Evolutionary conservation across 768 basidiomycete genomes (phyloP).

Genomic region (Pholiota molesta): DNA sequence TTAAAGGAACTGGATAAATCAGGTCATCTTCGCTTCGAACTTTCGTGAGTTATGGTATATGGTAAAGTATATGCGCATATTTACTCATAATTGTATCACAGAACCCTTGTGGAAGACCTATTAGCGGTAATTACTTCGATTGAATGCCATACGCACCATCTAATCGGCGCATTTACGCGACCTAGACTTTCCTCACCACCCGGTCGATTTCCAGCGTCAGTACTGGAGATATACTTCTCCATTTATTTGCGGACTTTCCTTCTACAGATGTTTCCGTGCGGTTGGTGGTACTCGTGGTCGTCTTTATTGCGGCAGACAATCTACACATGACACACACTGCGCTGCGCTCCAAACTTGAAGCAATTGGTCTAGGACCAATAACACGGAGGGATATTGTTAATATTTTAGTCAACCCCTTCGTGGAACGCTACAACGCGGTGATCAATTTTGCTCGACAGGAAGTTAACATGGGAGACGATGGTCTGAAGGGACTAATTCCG

Average conservation of each 20-base stretch:
- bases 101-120: constrained; percentile 63
- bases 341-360: constrained; percentile 55
- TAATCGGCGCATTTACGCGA: constrained; percentile 11
- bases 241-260: constrained; percentile 70
- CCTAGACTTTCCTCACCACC: constrained; percentile 69
- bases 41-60: constrained; percentile 47
- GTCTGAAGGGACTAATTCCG: constrained; percentile 42
- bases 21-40: constrained; percentile 67
- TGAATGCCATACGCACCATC: not conserved
- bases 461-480: constrained; percentile 34
- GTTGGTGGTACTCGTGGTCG: constrained; percentile 71
- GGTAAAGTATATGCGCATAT: not conserved
- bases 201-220: constrained; percentile 59
- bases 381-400: constrained; percentile 61
- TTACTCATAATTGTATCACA: constrained; percentile 22
- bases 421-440: constrained; percentile 56
- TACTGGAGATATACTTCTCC: constrained; percentile 57
- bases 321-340: constrained; percentile 32
- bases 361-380: constrained; percentile 56
- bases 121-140: constrained; percentile 52
- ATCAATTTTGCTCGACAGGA: constrained; percentile 51
- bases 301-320: constrained; percentile 52
- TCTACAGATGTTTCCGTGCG: constrained; percentile 62
- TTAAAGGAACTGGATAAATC: constrained; percentile 68
- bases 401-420: constrained; percentile 69